These are phyloP conservation scores for Tephrocybe sp. DNA, from an alignment of 768 basidiomycete species.

Conservation along the genomic window DNA sequence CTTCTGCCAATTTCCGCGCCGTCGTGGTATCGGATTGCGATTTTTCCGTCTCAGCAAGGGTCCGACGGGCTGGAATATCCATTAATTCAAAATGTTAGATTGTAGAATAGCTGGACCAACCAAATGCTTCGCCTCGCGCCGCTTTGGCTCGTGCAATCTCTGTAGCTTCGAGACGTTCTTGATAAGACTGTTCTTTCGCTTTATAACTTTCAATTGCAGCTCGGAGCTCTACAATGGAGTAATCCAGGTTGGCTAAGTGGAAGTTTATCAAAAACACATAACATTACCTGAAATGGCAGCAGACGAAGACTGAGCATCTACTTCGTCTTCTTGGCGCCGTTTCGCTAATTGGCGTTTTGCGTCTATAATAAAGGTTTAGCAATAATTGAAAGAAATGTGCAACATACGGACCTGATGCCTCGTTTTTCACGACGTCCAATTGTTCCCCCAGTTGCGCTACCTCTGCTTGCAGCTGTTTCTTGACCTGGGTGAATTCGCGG, in stretches of 20 bases:
- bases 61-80: slow-evolving; percentile 28
- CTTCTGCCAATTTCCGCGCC: slow-evolving; percentile 51
- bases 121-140: slow-evolving; percentile 59
- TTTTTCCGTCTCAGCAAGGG: slow-evolving; percentile 61
- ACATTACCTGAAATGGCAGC: slow-evolving; percentile 54
- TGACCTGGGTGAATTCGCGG: slow-evolving; percentile 53
- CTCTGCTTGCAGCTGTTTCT: slow-evolving; percentile 58
- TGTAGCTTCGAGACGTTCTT: slow-evolving; percentile 59
- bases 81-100: not conserved
- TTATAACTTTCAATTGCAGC: slow-evolving; percentile 65
- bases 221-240: slow-evolving; percentile 46
- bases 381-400: slow-evolving; percentile 11
- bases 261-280: not conserved
- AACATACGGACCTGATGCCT: slow-evolving; percentile 46
- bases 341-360: slow-evolving; percentile 57
- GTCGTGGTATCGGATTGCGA: slow-evolving; percentile 45
- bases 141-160: slow-evolving; percentile 68
- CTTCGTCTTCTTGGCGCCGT: slow-evolving; percentile 61
- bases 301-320: slow-evolving; percentile 54
- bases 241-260: not conserved
- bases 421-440: slow-evolving; percentile 56
- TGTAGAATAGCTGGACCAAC: slow-evolving; percentile 31
- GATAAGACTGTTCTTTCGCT: slow-evolving; percentile 55
- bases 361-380: slow-evolving; percentile 32
- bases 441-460: slow-evolving; percentile 50